Base-by-base conservation (phyloP, 495 filamentous ascomycete species). In the Apiosordaria backusii region DNA sequence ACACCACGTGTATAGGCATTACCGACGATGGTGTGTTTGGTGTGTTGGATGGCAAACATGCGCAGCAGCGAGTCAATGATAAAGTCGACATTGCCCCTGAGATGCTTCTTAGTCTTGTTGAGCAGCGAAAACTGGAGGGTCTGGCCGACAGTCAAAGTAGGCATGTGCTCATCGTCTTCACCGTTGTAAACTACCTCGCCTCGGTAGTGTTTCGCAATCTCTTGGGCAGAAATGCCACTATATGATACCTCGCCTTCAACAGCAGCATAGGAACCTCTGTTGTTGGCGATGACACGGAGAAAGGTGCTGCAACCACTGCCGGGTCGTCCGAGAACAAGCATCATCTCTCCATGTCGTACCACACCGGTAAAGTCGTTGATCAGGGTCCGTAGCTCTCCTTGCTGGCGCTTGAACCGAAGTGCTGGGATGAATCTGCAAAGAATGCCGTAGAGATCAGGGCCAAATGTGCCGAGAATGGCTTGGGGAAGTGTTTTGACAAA, bases 121-220 rank as follows among this genome's bases (percentile, higher is more conserved):
- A 89, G 87, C 9, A 94, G 79, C 0, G 92, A 89, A 73, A 97
- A 96, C n/a, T 86, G 86, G 59, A 95, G 78, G 0, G 92, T 96
- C 71, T 93, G 85, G 82, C 88, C 79, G 2, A 97, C 92, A 2
- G 88, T 95, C 45, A 97, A 77, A 7, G 83, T 81, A 3, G 92
- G 89, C 71, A 94, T 87, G 75, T 94, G 91, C 57, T 87, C 82
- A 67, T 96, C 92, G 63, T 95, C 91, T 76, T 95, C 91, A 15
- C 83, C 84, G 70, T 93, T 93, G 75, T 92, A 92, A 71, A 89
- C 91, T 70, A 93, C 89, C 74, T 97, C 90, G 45, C 90, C 90
- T 55, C 89, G 84, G 77, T 91, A 94, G 63, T 84, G 80, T 70
- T 86, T 85, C 57, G 84, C 78, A 70, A 90, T 88, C 67, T 90